Base-by-base conservation (phyloP, 768 basidiomycete species). In the Leccinum pellstonianum region DNA sequence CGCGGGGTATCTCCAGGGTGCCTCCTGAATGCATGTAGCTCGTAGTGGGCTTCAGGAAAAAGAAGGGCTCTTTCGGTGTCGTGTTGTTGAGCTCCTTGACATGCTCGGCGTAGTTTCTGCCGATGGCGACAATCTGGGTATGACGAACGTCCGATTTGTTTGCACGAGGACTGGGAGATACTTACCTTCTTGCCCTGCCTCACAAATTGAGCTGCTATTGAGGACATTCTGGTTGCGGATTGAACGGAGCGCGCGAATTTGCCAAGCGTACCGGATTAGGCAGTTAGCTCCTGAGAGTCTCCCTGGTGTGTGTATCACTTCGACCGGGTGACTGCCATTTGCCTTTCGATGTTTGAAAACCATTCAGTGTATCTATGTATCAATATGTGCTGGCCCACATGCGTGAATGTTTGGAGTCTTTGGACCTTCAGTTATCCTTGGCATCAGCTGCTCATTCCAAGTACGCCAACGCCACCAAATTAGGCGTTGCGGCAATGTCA, bases 11-110 rank as follows among this genome's bases (percentile, higher is more conserved):
- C 77, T 98, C 91, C 19, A 98, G 77, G 37, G 83, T 81, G 1
- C 91, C 93, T 0, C 91, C 91, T 15, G 85, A 84, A 21, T 78
- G 68, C 23, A 98, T 69, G 69, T 95, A 98, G 70, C 90, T 93
- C 12, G 89, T 86, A 5, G 97, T 98, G 8, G 96, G 97, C 76
- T 99, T 99, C 27, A 98, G 77, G 80, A 99, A 99, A 83, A 98
- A 95, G 81, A 99, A 98, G 0, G 97, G 97, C 70, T 98, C 95
- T 71, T 87, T 91, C 0, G 96, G 95, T 29, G 43, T 59, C 5
- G 89, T 78, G 71, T 98, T 98, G 68, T 87, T 88, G 37, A 98
- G 82, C 70, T 99, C 97, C 75, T 91, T 93, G 72, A 88, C 87
- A 65, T 97, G 95, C 35, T 91, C 91, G 5, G 83, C 85, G 73